A percentile compares a stretch with the other conserved stretches of the same genome.
Evolutionary conservation across 495 filamentous ascomycete species (phyloP).

Genomic region (Podospora appendiculata): DNA sequence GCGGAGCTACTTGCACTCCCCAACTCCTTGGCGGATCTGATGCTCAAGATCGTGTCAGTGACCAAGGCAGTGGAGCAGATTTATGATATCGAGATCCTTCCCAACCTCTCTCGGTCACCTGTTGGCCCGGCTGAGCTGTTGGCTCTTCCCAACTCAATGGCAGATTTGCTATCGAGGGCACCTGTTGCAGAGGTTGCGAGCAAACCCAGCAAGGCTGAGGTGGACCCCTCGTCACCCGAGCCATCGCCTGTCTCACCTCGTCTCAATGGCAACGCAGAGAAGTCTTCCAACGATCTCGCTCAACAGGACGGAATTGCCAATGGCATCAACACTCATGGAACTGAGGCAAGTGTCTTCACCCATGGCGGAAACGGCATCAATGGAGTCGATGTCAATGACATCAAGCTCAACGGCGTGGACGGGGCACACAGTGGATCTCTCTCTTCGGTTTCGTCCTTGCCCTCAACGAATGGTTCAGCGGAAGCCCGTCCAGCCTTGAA

Average conservation of each 20-base stretch:
- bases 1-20: slow-evolving; percentile 19
- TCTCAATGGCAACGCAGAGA: no score
- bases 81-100: no score
- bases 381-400: neutral
- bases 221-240: no score
- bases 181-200: no score
- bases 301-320: neutral
- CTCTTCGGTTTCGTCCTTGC: slow-evolving; percentile 2
- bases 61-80: neutral
- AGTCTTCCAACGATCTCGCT: no score
- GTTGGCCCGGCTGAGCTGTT: no score
- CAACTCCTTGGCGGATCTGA: slow-evolving; percentile 11
- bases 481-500: neutral
- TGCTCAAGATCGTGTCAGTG: neutral
- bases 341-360: slow-evolving; percentile 16
- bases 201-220: no score
- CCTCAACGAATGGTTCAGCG: slow-evolving; percentile 1
- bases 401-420: neutral
- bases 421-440: neutral
- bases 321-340: neutral
- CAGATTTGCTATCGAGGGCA: no score
- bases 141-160: no score
- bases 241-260: no score
- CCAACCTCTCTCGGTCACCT: no score
- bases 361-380: neutral